Evolutionary conservation across 306 rosid species (phyloP), one percentile per base, ranked within the genome.

Genomic region (Begonia fuchsioides): DNA sequence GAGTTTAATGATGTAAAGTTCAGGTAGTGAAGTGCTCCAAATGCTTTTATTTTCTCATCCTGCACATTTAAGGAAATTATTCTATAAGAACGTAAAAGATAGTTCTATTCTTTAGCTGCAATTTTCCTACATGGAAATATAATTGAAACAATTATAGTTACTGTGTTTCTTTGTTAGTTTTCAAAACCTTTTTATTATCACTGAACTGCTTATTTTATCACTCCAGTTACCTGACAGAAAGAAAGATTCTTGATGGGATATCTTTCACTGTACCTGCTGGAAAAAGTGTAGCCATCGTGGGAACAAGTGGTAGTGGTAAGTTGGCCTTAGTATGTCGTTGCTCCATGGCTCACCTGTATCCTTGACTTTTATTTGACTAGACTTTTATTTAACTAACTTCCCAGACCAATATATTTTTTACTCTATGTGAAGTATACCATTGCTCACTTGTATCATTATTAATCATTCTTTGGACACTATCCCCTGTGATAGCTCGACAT

Each of bases 271-370:
- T 90, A 43, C 92, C 97, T 14, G 87, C 95, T 26, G 97, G 97
- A 59, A 84, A 84, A 80, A 90, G 95, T 71, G 97, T 90, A 65
- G 97, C 97, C 53, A 90, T 90, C 61, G 97, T 90, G 52, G 97
- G 97, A 49, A 90, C 97, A 47, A 90, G 97, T 62, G 95, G 97
- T 63, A 90, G 97, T 75, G 97, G 97, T 90, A 79, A 78, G 93
- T 50, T 51, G 66, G 56, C 56, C 53, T 19, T 19, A 19, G 4
- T 19, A 47, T 63, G 50, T 62, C 66, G 63, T 63, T 57, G 20
- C 64, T 52, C 69, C 38, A 48, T 66, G 70, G 71, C 95, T 19
- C 26, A 19, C 26, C 4, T 19, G 26, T 19, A 50, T 61, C 35
- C 61, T 58, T 55, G 50, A 59, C 52, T n/a, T n/a, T n/a, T n/a